phyloP scores from a whole-genome alignment of 2,329 filamentous ascomycete genomes.

The Tolypocladium tundrense region DNA sequence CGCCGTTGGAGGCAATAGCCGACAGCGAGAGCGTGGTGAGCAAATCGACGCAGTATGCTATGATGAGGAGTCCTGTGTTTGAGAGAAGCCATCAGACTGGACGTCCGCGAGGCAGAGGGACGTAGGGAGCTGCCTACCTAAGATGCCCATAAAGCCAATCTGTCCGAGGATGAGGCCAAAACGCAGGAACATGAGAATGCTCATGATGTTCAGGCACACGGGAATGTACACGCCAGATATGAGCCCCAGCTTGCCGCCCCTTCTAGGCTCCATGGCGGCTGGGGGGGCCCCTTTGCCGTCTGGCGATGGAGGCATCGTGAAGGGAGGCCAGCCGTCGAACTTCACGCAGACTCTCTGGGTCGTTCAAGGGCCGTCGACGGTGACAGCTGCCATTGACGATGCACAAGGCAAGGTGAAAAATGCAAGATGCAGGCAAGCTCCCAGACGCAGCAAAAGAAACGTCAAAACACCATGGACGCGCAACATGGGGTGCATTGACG shows the following conservation, averaged over 20 bases:
- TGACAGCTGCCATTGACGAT: neutral
- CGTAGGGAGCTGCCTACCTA: slow-evolving; percentile 44
- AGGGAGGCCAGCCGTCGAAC: neutral
- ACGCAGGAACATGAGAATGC: slow-evolving; percentile 84
- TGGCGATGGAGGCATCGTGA: slow-evolving; percentile 3
- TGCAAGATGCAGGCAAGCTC: neutral
- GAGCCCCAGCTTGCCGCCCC: slow-evolving; percentile 57
- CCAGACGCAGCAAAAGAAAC: neutral
- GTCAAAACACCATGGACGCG: neutral
- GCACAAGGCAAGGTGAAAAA: neutral
- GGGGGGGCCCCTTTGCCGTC: slow-evolving; percentile 5
- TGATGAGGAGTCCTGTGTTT: slow-evolving; percentile 53
- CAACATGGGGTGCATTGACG: neutral
- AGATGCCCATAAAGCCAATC: slow-evolving; percentile 66
- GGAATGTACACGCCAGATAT: slow-evolving; percentile 78
- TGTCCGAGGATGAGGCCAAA: slow-evolving; percentile 81
- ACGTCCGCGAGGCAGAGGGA: neutral
- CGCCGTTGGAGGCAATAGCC: slow-evolving; percentile 82
- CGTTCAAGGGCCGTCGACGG: neutral
- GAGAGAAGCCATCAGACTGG: neutral
- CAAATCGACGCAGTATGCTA: slow-evolving; percentile 73
- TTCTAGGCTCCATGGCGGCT: slow-evolving; percentile 23
- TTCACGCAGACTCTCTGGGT: neutral
- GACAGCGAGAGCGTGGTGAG: slow-evolving; percentile 78
- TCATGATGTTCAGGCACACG: slow-evolving; percentile 79